A percentile compares a stretch with the other conserved stretches of the same genome.
Conservation (phyloP, 805 yeast genomes). For the Hanseniaspora meyeri region DNA sequence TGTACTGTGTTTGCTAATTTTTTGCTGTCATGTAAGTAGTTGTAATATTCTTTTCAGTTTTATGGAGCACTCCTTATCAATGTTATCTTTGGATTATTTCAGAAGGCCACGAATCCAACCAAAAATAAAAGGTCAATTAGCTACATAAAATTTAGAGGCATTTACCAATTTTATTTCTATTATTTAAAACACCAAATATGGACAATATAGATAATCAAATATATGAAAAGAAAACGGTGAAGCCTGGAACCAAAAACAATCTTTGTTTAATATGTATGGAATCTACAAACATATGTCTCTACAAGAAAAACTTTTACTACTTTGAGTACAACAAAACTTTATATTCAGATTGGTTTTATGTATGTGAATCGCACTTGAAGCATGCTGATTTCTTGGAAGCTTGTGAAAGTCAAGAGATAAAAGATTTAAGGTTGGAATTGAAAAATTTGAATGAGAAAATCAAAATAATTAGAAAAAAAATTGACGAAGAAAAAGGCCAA, state of each 20-base stretch:
- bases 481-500: background rate
- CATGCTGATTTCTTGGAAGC: background rate
- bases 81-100: too few species aligned
- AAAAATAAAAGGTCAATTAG: too few species aligned
- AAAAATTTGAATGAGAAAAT: background rate
- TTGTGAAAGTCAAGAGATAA: background rate
- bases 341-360: constrained; percentile 11
- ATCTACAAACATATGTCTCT: constrained; percentile 4
- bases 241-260: background rate
- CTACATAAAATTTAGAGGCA: too few species aligned
- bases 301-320: background rate
- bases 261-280: constrained; percentile 2
- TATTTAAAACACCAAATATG: background rate
- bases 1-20: too few species aligned
- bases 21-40: too few species aligned
- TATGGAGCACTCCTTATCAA: too few species aligned
- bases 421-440: background rate
- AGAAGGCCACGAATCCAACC: too few species aligned
- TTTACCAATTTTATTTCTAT: too few species aligned
- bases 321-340: background rate
- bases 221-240: constrained; percentile 1
- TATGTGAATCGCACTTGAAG: constrained; percentile 4
- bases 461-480: background rate
- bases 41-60: too few species aligned
- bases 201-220: background rate